phyloP scores from a whole-genome alignment of 345 rosid species.

The Eucalyptus curtisii region DNA sequence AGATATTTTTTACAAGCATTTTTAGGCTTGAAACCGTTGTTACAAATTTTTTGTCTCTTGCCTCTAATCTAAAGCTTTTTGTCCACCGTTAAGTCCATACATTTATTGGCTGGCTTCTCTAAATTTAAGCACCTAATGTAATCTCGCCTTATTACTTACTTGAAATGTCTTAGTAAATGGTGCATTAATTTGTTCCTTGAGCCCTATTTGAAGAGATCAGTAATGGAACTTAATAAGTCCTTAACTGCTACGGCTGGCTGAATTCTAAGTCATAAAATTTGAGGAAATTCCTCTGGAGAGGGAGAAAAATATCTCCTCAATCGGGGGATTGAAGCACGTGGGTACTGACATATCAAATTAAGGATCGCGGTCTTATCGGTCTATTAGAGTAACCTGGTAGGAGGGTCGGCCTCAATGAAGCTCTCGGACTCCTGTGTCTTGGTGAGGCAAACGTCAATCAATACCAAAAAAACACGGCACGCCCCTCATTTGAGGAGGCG shows the following conservation, averaged over 20 bases:
- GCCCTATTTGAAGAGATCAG: neutral
- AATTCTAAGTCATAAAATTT: no score
- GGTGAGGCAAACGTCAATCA: neutral
- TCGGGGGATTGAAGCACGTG: accelerated
- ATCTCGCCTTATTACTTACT: neutral
- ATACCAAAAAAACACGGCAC: neutral
- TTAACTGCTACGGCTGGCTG: accelerated
- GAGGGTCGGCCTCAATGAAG: neutral
- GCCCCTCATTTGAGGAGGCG: neutral
- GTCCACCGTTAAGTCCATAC: neutral
- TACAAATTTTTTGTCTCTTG: neutral
- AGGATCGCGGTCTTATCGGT: no score
- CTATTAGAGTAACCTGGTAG: neutral
- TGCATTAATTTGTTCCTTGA: neutral
- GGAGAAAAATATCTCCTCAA: neutral
- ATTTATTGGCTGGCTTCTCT: neutral
- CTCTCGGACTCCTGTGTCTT: neutral
- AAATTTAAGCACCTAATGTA: neutral
- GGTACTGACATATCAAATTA: no score
- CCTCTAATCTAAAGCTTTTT: neutral
- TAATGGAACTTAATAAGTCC: no score
- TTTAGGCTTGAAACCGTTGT: neutral
- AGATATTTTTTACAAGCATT: neutral
- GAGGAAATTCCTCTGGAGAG: accelerated
- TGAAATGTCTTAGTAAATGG: neutral